Conservation (phyloP, 2,329 filamentous ascomycete species). For the Fusarium citri region DNA sequence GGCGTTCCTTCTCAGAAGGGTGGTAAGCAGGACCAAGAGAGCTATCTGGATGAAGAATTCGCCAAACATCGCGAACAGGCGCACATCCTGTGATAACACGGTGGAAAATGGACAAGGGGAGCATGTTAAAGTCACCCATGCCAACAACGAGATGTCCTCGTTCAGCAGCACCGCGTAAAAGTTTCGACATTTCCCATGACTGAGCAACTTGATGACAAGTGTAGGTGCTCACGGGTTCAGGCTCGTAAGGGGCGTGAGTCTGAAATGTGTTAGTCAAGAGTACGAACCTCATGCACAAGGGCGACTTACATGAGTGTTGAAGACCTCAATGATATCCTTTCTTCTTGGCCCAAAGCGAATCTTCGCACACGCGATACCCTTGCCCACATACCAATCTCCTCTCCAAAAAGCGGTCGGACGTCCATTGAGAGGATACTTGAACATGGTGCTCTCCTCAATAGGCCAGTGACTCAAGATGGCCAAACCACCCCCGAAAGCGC, state of each 20-base stretch:
- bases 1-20: slow-evolving; percentile 72
- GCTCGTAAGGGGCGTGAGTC: slow-evolving; percentile 88
- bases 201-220: slow-evolving; percentile 90
- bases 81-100: slow-evolving; percentile 82
- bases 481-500: slow-evolving; percentile 88
- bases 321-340: slow-evolving; percentile 83
- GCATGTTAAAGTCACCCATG: slow-evolving; percentile 96
- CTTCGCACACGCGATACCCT: slow-evolving; percentile 87
- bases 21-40: slow-evolving; percentile 80
- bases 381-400: slow-evolving; percentile 96
- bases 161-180: slow-evolving; percentile 84
- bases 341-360: slow-evolving; percentile 75
- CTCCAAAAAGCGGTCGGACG: slow-evolving; percentile 93
- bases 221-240: slow-evolving; percentile 84
- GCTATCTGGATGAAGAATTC: slow-evolving; percentile 83
- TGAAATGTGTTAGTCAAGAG: slow-evolving; percentile 37
- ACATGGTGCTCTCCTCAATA: slow-evolving; percentile 89
- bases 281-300: not conserved
- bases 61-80: slow-evolving; percentile 86
- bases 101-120: slow-evolving; percentile 87
- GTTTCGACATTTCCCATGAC: slow-evolving; percentile 93
- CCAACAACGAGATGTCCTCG: slow-evolving; percentile 86
- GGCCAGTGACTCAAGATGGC: slow-evolving; percentile 93
- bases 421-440: slow-evolving; percentile 89
- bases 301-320: slow-evolving; percentile 82